Evolutionary conservation across 1,139 yeast genomes (phyloP).

Genomic region (Candida freyschussii): DNA sequence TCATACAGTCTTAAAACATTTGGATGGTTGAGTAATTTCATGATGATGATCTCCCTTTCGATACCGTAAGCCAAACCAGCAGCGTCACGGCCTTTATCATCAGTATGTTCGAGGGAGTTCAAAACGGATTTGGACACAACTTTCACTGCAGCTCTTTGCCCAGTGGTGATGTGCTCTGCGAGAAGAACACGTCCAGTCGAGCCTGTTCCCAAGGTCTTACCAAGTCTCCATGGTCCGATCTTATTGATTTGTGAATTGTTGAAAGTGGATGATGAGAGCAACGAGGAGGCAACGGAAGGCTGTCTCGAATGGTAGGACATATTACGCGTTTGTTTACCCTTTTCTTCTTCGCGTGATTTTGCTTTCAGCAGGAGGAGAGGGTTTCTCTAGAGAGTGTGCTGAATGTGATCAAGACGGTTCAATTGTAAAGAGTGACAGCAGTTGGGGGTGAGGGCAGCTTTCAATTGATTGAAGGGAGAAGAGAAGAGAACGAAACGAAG

Average conservation of each 20-base stretch:
- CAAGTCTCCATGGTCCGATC: slow-evolving; percentile 78
- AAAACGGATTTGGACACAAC: slow-evolving; percentile 66
- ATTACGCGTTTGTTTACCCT: too few species aligned
- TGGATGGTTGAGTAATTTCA: slow-evolving; percentile 74
- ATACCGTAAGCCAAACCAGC: slow-evolving; percentile 72
- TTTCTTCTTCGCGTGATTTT: too few species aligned
- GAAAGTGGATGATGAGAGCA: slow-evolving; percentile 27
- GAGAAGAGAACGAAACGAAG: too few species aligned
- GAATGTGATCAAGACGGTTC: too few species aligned
- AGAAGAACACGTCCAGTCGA: slow-evolving; percentile 76
- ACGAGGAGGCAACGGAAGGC: slow-evolving; percentile 29
- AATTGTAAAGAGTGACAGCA: too few species aligned
- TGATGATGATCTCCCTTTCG: slow-evolving; percentile 76
- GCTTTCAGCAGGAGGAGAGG: slow-evolving; percentile 2
- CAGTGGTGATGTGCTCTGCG: slow-evolving; percentile 64
- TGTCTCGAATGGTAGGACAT: slow-evolving; percentile 30
- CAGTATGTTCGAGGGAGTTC: slow-evolving; percentile 30
- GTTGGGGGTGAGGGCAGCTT: slow-evolving; percentile 1
- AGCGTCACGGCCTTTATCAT: slow-evolving; percentile 37
- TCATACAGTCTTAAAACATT: slow-evolving; percentile 72
- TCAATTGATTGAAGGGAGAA: slow-evolving; percentile 1
- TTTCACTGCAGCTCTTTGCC: slow-evolving; percentile 76
- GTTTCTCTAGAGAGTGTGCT: too few species aligned
- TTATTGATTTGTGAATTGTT: slow-evolving; percentile 27
- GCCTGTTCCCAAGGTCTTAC: slow-evolving; percentile 76